These are phyloP conservation scores for Lipomyces lipofer DNA, from an alignment of 805 yeast species.

Conservation along the genomic window DNA sequence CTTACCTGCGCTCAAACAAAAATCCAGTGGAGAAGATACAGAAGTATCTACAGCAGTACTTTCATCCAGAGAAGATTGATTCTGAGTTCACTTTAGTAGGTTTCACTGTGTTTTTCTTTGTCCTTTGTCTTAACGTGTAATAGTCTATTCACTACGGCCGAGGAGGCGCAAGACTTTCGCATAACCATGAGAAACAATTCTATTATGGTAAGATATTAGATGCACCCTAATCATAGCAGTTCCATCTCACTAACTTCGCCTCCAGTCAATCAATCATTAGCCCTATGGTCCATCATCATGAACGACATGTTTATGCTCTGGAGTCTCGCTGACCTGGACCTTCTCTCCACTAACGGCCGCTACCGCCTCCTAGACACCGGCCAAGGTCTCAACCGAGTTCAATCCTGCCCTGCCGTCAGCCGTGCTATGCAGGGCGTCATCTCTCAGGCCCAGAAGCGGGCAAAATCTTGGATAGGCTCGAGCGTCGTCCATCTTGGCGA, in stretches of 20 bases:
- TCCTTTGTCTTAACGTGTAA: too few relatives aligned
- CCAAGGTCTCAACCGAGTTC: constrained; percentile 76
- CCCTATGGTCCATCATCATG: constrained; percentile 75
- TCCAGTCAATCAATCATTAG: constrained; percentile 65
- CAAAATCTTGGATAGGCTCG: constrained; percentile 72
- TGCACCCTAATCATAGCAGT: too few relatives aligned
- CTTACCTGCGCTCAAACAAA: constrained; percentile 68
- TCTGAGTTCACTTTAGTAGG: constrained; percentile 27
- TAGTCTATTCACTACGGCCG: constrained; percentile 66
- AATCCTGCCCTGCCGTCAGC: constrained; percentile 67
- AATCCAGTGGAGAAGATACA: constrained; percentile 67
- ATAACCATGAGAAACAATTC: constrained; percentile 69
- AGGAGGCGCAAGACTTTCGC: constrained; percentile 71
- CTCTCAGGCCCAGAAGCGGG: constrained; percentile 60
- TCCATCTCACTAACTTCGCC: not conserved
- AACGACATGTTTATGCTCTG: constrained; percentile 75
- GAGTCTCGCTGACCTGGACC: constrained; percentile 74
- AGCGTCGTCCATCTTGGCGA: constrained; percentile 81
- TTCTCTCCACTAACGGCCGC: constrained; percentile 52
- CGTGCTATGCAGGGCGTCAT: constrained; percentile 71
- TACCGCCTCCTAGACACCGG: constrained; percentile 72
- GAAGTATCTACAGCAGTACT: constrained; percentile 51
- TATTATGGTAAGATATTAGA: constrained; percentile 47
- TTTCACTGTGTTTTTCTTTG: too few relatives aligned
- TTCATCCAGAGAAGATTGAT: constrained; percentile 44